Percentiles rank a stretch among this genome's conserved stretches.
Conservation (phyloP, 202 grass and related monocot genomes). For the Elaeis oleifera region DNA sequence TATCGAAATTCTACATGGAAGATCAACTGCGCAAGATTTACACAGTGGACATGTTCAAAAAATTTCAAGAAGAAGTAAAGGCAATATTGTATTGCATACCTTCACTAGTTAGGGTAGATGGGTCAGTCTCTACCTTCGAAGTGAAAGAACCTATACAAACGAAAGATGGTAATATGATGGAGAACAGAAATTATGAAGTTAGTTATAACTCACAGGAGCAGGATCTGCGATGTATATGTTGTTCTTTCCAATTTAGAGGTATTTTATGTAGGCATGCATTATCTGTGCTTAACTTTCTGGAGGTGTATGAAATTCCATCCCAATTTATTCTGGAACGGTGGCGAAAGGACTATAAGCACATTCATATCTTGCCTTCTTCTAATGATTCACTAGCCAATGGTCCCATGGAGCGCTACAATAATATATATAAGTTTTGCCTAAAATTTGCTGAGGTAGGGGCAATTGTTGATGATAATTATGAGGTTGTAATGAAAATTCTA, state of each 20-base stretch:
- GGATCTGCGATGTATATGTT: slow-evolving; percentile 18
- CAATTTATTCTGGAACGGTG: slow-evolving; percentile 23
- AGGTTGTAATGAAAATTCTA: slow-evolving; percentile 12
- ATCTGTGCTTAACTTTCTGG: slow-evolving; percentile 21
- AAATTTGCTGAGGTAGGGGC: slow-evolving; percentile 20
- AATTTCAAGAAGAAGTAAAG: slow-evolving; percentile 25
- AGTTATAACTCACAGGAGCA: slow-evolving; percentile 12
- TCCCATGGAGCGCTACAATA: slow-evolving; percentile 13
- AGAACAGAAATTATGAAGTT: slow-evolving; percentile 23
- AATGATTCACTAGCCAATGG: slow-evolving; percentile 10
- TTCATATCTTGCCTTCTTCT: background rate
- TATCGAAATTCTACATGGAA: slow-evolving; percentile 34
- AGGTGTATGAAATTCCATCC: slow-evolving; percentile 25
- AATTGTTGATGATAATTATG: slow-evolving; percentile 17
- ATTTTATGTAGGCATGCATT: slow-evolving; percentile 28
- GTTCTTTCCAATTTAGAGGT: slow-evolving; percentile 24
- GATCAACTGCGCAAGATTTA: slow-evolving; percentile 24
- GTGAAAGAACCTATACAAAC: slow-evolving; percentile 17
- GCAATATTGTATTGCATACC: slow-evolving; percentile 23
- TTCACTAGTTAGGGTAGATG: slow-evolving; percentile 16
- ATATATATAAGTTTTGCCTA: slow-evolving; percentile 17
- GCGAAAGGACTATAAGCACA: slow-evolving; percentile 20
- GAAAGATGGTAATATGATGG: slow-evolving; percentile 19
- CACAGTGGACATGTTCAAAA: slow-evolving; percentile 24
- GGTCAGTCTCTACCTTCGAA: slow-evolving; percentile 5